phyloP scores from a whole-genome alignment of 257 asterid species.

The Scutellaria minor region DNA sequence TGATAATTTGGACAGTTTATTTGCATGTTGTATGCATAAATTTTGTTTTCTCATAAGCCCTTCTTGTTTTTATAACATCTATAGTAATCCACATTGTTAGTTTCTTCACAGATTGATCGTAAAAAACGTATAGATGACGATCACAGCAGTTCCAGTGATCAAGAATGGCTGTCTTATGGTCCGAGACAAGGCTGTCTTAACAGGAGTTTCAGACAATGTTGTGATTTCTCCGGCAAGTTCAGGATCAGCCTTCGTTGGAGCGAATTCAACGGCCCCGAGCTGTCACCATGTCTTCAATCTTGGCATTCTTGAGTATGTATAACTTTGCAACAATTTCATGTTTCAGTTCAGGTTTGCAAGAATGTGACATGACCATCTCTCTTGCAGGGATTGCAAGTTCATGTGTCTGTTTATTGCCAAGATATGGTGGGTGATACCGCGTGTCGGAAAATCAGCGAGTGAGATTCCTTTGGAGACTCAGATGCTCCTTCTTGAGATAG shows the following conservation, averaged over 20 bases:
- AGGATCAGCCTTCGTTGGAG: conserved; percentile 61
- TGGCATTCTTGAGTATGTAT: conserved; percentile 60
- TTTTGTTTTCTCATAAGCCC: conserved; percentile 19
- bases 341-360: background rate
- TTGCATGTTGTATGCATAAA: background rate
- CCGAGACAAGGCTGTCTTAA: conserved; percentile 54
- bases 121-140: conserved; percentile 48
- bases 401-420: conserved; percentile 60
- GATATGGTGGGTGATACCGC: conserved; percentile 88
- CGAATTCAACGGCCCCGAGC: conserved; percentile 39
- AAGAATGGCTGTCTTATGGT: conserved; percentile 54
- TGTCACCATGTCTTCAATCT: conserved; percentile 57
- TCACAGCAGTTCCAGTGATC: conserved; percentile 59
- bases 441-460: conserved; percentile 54
- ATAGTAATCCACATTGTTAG: background rate
- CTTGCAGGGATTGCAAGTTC: conserved; percentile 53
- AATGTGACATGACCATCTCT: background rate
- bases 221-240: conserved; percentile 47
- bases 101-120: conserved; percentile 25
- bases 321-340: background rate
- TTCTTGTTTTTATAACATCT: background rate
- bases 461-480: conserved; percentile 72
- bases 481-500: conserved; percentile 63
- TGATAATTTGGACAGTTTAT: conserved; percentile 18
- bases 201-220: conserved; percentile 52